Evolutionary conservation across 1,139 yeast genomes (phyloP), one percentile per base, ranked within the genome.

Genomic region (Ashbya aceris): DNA sequence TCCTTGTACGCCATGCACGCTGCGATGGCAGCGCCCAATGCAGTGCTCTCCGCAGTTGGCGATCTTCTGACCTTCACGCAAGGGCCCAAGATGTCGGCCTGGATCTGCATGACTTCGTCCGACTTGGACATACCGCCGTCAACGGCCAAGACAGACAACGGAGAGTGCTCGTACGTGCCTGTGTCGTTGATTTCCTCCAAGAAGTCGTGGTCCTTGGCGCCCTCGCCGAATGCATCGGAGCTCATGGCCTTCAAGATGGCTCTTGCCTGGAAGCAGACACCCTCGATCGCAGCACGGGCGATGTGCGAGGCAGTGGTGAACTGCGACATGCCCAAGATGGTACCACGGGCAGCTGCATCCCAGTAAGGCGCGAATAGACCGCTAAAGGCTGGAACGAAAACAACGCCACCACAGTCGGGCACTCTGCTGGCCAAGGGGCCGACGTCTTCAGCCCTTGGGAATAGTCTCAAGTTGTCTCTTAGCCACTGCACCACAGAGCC

Each of bases 71-170:
- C 93, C 29, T 79, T 76, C 31, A 87, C 86, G 61, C 95, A 86
- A 2, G 86, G 86, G 1, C 89, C 89, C 53, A 87, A 71, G 49
- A 89, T 79, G 62, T 89, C 94, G 8, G 96, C 84, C 66, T 89
- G 97, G 51, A 89, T 86, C 67, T 85, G 95, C 81, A 89, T 83
- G 43, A 89, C 93, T 55, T 83, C 91, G 59, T 83, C 83, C 8
- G 95, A 87, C 56, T 83, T 79, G 33, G 96, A 83, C 93, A 89
- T 83, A 53, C 97, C 97, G 45, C 97, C 97, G 61, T 89, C 97
- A 26, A 87, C 96, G 10, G 85, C 82, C 51, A 81, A 69, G 8
- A 72, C 61, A 13, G 79, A 71, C 48, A 80, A 69, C 31, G 79
- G 77, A 11, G 68, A 60, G 46, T 64, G 60, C 43, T 62, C 68